Percentiles rank a stretch among this genome's conserved stretches.
Conservation (phyloP, 140 eudicot species). For the Flaveria floridana region DNA sequence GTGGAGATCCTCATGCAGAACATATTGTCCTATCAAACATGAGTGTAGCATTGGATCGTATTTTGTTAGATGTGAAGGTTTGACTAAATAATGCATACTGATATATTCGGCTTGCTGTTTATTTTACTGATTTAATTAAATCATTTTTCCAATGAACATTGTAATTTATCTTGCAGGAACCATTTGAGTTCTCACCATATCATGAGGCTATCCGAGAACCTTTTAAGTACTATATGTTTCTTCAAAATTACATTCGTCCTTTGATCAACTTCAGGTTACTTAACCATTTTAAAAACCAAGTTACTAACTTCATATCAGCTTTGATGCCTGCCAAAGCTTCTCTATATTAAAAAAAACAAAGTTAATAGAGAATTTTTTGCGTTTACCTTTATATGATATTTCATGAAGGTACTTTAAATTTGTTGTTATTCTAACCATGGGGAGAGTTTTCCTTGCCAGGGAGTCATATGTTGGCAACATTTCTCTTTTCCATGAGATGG, state of each 20-base stretch:
- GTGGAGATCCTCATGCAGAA: slow-evolving; percentile 61
- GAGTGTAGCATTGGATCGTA: slow-evolving; percentile 62
- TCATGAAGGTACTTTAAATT: neutral
- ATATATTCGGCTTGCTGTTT: neutral
- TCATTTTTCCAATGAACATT: neutral
- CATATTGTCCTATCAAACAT: slow-evolving; percentile 70
- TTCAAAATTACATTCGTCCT: slow-evolving; percentile 76
- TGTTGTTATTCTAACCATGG: slow-evolving; percentile 16
- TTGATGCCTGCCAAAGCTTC: too few relatives aligned
- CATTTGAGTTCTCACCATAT: slow-evolving; percentile 77
- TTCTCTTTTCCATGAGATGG: slow-evolving; percentile 64
- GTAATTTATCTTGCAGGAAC: slow-evolving; percentile 55
- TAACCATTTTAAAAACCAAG: neutral
- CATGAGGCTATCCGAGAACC: slow-evolving; percentile 86
- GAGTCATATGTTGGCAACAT: slow-evolving; percentile 78
- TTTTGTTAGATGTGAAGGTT: slow-evolving; percentile 71
- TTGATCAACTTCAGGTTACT: slow-evolving; percentile 83
- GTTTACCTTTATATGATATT: neutral
- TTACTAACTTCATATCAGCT: neutral
- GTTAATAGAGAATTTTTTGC: neutral
- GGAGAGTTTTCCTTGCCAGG: slow-evolving; percentile 39
- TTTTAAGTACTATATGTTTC: slow-evolving; percentile 74
- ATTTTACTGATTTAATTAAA: neutral
- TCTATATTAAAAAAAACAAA: too few relatives aligned
- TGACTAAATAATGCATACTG: slow-evolving; percentile 4